Percentiles rank a stretch among this genome's conserved stretches.
These are phyloP conservation scores for Tuber indicum DNA, from an alignment of 495 filamentous ascomycete species.

Conservation along the genomic window DNA sequence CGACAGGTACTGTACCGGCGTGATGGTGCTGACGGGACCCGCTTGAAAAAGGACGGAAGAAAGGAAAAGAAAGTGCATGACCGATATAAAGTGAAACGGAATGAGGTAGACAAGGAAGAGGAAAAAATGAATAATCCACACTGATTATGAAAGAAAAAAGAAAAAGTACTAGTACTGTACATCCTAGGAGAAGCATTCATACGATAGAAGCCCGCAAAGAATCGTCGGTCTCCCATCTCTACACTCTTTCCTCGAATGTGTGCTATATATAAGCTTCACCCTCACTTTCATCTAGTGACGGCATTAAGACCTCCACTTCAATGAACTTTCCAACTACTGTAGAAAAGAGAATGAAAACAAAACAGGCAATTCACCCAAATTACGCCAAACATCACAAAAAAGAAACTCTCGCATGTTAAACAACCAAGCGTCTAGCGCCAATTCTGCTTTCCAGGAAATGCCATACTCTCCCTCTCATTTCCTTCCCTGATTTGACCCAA, in stretches of 20 bases:
- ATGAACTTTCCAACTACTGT: neutral
- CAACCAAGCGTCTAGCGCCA: conserved; percentile 27
- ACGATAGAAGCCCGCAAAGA: neutral
- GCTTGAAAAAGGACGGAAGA: neutral
- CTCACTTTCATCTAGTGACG: neutral
- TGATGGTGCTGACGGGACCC: neutral
- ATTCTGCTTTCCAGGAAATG: conserved; percentile 26
- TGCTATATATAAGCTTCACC: neutral
- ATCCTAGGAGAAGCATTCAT: neutral
- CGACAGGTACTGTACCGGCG: neutral
- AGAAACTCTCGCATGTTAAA: conserved; percentile 1
- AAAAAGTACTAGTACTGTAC: neutral
- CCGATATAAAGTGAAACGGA: neutral
- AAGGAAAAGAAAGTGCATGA: neutral
- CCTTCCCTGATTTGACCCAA: conserved; percentile 33
- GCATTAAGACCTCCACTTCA: neutral
- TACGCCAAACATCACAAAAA: conserved; percentile 32
- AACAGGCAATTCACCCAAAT: conserved; percentile 31
- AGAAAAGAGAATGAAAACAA: conserved; percentile 19
- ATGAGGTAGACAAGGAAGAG: neutral
- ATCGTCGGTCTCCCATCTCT: conserved; percentile 2
- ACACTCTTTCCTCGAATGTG: neutral
- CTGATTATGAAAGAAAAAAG: too few species aligned
- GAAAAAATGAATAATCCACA: neutral
- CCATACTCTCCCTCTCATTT: conserved; percentile 27